These are phyloP conservation scores for Arthroderma uncinatum DNA, from an alignment of 2,329 filamentous ascomycete genomes.

Conservation along the genomic window DNA sequence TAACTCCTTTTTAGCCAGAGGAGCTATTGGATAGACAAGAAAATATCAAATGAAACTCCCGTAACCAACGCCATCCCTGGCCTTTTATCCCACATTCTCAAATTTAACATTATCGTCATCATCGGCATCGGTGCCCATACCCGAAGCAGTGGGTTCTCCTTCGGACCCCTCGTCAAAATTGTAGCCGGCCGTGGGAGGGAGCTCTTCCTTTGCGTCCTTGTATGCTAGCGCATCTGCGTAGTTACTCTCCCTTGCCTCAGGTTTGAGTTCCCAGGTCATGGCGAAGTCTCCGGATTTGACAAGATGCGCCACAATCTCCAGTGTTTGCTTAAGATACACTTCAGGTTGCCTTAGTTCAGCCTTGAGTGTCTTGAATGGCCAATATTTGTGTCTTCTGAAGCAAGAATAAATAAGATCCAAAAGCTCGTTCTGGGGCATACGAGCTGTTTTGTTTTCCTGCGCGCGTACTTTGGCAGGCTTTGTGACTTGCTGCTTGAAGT, in stretches of 20 bases:
- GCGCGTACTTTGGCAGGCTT: constrained; percentile 45
- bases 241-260: constrained; percentile 51
- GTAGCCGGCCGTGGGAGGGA: constrained; percentile 37
- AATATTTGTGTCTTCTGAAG: constrained; percentile 81
- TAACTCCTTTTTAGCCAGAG: background rate
- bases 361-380: constrained; percentile 83
- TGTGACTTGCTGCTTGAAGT: constrained; percentile 30
- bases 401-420: constrained; percentile 72
- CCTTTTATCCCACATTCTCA: constrained; percentile 55
- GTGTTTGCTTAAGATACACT: constrained; percentile 73
- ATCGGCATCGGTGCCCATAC: constrained; percentile 50
- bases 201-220: constrained; percentile 43
- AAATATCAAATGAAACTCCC: background rate
- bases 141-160: constrained; percentile 35
- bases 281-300: constrained; percentile 76
- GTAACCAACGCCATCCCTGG: too few species aligned
- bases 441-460: constrained; percentile 72
- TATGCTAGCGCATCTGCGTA: constrained; percentile 31
- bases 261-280: constrained; percentile 72
- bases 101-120: constrained; percentile 59
- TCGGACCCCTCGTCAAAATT: constrained; percentile 43
- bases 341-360: constrained; percentile 73
- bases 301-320: constrained; percentile 72
- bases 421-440: constrained; percentile 80
- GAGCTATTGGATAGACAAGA: background rate